phyloP scores from a whole-genome alignment of 805 yeast genomes.

The Wickerhamiella azymoides region DNA sequence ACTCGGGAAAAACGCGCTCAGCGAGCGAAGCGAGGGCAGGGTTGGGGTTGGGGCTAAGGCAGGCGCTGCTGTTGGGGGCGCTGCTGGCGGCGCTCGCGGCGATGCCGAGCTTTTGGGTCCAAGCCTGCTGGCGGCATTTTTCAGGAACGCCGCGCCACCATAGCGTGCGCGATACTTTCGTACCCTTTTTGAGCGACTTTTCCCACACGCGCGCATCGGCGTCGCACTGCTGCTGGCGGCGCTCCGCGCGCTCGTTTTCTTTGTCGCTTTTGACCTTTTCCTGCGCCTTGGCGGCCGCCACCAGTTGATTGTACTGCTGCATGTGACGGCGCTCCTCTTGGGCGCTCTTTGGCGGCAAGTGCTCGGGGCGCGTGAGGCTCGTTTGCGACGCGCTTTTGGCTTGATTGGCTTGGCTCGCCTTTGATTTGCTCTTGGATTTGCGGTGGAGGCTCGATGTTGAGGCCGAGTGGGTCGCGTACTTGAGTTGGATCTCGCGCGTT shows the following conservation, averaged over 20 bases:
- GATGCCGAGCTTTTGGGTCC: conserved; percentile 27
- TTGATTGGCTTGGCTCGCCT: too few relatives aligned
- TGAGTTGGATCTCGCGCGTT: conserved; percentile 5
- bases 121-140: conserved; percentile 33
- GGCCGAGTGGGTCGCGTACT: neutral
- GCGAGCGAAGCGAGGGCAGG: too few relatives aligned
- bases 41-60: too few relatives aligned
- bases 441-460: neutral
- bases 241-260: conserved; percentile 15
- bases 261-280: conserved; percentile 26
- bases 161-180: conserved; percentile 29
- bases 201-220: conserved; percentile 30
- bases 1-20: conserved; percentile 26
- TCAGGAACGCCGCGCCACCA: conserved; percentile 50
- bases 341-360: conserved; percentile 50
- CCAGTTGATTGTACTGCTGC: conserved; percentile 35
- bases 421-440: neutral
- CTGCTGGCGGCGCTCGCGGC: neutral
- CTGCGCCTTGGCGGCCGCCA: conserved; percentile 25
- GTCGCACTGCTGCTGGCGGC: conserved; percentile 14
- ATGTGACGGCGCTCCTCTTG: conserved; percentile 42
- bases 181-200: conserved; percentile 23
- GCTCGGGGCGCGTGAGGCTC: conserved; percentile 45
- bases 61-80: too few relatives aligned
- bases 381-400: conserved; percentile 15